These are phyloP conservation scores for Phytophthora hybrid DNA, from an alignment of 352 stramenopile genomes.

Conservation along the genomic window DNA sequence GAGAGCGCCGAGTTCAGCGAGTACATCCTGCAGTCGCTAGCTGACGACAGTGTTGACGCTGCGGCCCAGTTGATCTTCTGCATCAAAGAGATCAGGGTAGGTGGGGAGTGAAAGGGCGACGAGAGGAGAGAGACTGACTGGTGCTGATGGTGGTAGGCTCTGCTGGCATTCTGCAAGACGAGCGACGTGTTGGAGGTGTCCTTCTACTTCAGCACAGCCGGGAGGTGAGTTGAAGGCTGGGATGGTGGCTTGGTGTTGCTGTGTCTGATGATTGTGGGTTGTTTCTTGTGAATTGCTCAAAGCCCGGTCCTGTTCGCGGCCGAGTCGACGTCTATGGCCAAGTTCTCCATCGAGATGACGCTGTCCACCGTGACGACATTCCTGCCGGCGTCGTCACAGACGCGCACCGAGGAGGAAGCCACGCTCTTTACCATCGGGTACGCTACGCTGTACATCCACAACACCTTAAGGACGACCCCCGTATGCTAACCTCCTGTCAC, in stretches of 20 bases:
- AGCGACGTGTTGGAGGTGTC: slow-evolving; percentile 64
- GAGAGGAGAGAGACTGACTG: background rate
- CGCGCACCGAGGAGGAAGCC: too few species aligned
- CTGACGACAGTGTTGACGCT: background rate
- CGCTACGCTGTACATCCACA: slow-evolving; percentile 25
- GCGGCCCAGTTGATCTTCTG: slow-evolving; percentile 80
- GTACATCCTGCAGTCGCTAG: slow-evolving; percentile 51
- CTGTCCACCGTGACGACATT: too few species aligned
- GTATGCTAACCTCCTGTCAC: background rate
- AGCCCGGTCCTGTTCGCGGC: slow-evolving; percentile 21
- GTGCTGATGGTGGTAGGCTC: slow-evolving; percentile 19
- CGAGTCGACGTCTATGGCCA: too few species aligned
- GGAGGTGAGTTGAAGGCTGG: slow-evolving; percentile 48
- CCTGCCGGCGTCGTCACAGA: too few species aligned
- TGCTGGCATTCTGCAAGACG: slow-evolving; percentile 78
- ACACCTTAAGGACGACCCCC: too few species aligned
- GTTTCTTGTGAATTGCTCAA: slow-evolving; percentile 14
- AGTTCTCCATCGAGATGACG: too few species aligned
- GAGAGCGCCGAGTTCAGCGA: slow-evolving; percentile 81
- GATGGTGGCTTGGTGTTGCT: too few species aligned
- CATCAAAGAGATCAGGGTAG: slow-evolving; percentile 81
- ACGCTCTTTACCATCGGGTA: slow-evolving; percentile 32
- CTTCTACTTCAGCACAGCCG: slow-evolving; percentile 76
- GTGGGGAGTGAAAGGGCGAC: background rate
- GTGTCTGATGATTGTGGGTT: too few species aligned